Base-by-base conservation (phyloP, 306 rosid species). In the Cicer bijugum region DNA sequence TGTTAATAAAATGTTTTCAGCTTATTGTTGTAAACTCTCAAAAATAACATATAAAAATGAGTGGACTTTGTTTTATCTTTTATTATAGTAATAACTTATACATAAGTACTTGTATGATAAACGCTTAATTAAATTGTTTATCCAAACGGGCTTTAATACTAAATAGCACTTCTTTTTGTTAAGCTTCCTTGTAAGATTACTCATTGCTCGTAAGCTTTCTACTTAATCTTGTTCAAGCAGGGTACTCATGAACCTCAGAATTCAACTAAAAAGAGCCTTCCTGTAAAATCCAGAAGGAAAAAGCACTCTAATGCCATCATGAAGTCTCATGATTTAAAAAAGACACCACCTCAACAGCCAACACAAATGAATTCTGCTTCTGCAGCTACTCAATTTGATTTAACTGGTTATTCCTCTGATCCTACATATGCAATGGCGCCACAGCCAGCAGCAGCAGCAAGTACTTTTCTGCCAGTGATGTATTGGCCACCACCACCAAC, bases 401-500 rank as follows among this genome's bases (percentile, higher is more conserved):
- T 79, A 44, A 80, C 74, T 12, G 86, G 91, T 47, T 87, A 81
- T 78, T 59, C 83, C 67, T 67, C 88, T 11, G 9, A 79, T 67
- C 88, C 80, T 67, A 56, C 85, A 33, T 83, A 75, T 45, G 69
- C 89, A 40, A 71, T 66, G 88, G 60, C 86, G 81, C 90, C 90
- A 35, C 87, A 28, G 1, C 23, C 33, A 38, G 2, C 46, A 38
- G 77, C 80, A 82, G 35, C 80, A 82, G 35, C 87, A 66, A 83
- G 82, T 75, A 63, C 86, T 43, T 87, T 86, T 77, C 77, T 92
- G 33, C 97, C 98, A 58, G 59, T 87, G 59, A 79, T 87, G 84
- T 92, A 81, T 83, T 92, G 97, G 98, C 95, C 89, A 58, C 95
- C 90, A 45, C 91, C 89, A 67, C 87, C 91, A 61, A 90, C 75